phyloP scores from a whole-genome alignment of 164 flowering plant genomes.

The Chloranthus sessilifolius region DNA sequence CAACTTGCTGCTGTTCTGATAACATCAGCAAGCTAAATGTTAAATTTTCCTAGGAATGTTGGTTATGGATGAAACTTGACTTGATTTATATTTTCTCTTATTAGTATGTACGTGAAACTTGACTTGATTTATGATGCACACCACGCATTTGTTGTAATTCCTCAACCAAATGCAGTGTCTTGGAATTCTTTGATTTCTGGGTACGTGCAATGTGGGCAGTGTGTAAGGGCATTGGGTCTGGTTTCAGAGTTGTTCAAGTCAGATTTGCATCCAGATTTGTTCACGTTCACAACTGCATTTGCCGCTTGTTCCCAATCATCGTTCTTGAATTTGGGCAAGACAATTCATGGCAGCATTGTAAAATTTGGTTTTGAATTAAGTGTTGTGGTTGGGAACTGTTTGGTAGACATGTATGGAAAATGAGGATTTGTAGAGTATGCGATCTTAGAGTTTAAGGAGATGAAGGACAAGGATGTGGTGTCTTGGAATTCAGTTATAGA shows the following conservation, averaged over 20 bases:
- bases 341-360: slow-evolving; percentile 46
- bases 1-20: no score
- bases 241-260: slow-evolving; percentile 40
- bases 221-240: slow-evolving; percentile 27
- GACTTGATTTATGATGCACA: slow-evolving; percentile 34
- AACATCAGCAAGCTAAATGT: no score
- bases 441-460: slow-evolving; percentile 27
- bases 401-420: slow-evolving; percentile 71
- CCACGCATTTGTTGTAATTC: slow-evolving; percentile 53
- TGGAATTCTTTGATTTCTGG: slow-evolving; percentile 71
- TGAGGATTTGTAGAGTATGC: slow-evolving; percentile 46
- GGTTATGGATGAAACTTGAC: no score
- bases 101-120: slow-evolving; percentile 30
- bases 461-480: slow-evolving; percentile 37
- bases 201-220: slow-evolving; percentile 37
- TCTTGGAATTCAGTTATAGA: slow-evolving; percentile 68
- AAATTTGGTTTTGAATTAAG: slow-evolving; percentile 34
- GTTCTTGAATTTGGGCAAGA: slow-evolving; percentile 30
- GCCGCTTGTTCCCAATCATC: slow-evolving; percentile 42
- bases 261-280: slow-evolving; percentile 28
- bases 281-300: slow-evolving; percentile 46
- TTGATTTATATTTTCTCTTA: no score
- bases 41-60: no score
- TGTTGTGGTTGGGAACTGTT: slow-evolving; percentile 43
- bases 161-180: slow-evolving; percentile 47